Percentiles rank a stretch among this genome's conserved stretches.
Conservation (phyloP, 2,329 filamentous ascomycete genomes). For the Fusarium sp. region DNA sequence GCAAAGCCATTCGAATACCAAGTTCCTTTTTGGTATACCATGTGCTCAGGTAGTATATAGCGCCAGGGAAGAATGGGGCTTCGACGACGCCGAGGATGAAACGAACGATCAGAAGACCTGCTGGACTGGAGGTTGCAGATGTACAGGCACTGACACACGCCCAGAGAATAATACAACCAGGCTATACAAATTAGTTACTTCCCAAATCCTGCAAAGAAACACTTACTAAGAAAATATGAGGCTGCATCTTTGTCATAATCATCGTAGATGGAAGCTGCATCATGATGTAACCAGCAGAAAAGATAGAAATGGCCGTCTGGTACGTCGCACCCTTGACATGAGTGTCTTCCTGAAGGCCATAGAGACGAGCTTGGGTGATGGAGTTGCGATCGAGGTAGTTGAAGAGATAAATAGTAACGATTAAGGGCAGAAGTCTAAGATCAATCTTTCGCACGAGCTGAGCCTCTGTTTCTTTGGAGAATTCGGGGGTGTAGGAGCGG, state of each 20-base stretch:
- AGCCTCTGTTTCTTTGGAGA: background rate
- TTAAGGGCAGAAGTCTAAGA: background rate
- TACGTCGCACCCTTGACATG: background rate
- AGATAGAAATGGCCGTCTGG: background rate
- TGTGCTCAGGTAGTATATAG: background rate
- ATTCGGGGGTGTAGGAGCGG: background rate
- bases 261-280: background rate
- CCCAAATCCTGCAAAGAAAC: fast-evolving
- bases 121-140: background rate
- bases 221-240: background rate
- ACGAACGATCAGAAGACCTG: background rate
- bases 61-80: background rate
- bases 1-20: background rate
- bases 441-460: background rate
- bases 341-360: background rate
- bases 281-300: background rate
- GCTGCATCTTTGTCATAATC: background rate
- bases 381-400: background rate
- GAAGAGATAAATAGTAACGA: background rate
- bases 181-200: background rate
- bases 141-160: background rate
- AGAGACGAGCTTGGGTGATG: background rate
- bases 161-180: background rate
- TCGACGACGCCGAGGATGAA: background rate
- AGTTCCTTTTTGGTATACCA: background rate